These are phyloP conservation scores for Immersiporthe knoxdaviesiana DNA, from an alignment of 2,329 filamentous ascomycete genomes.

Conservation along the genomic window DNA sequence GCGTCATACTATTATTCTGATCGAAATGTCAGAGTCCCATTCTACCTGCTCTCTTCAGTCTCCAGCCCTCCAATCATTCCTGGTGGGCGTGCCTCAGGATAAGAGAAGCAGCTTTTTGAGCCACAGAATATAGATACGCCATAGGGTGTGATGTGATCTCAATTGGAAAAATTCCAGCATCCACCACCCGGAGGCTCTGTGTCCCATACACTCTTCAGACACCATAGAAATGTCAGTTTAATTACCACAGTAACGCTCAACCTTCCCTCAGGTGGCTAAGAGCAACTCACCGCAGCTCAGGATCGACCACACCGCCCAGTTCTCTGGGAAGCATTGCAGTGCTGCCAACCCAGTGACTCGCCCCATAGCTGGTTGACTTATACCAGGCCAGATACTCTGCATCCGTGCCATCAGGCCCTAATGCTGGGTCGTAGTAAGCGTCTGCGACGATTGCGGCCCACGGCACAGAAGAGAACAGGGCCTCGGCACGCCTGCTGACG, in stretches of 20 bases:
- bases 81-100: constrained; percentile 29
- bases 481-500: constrained; percentile 24
- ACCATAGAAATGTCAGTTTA: background rate
- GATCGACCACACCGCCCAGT: constrained; percentile 12
- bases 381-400: constrained; percentile 32
- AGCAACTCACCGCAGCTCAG: constrained; percentile 28
- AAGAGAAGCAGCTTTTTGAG: constrained; percentile 32
- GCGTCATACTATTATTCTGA: background rate
- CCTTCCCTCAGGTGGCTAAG: no score
- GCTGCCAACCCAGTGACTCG: constrained; percentile 33
- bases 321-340: constrained; percentile 14
- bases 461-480: constrained; percentile 30
- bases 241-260: background rate
- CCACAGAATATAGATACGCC: constrained; percentile 34
- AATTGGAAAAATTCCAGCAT: constrained; percentile 32
- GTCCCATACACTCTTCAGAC: constrained; percentile 31
- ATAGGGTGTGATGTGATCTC: constrained; percentile 34
- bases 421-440: constrained; percentile 30
- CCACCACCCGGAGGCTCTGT: constrained; percentile 32
- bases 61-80: no score
- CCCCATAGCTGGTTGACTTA: constrained; percentile 16
- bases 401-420: constrained; percentile 32
- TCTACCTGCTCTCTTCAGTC: background rate
- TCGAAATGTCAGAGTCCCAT: background rate
- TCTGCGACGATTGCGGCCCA: constrained; percentile 31